Base-by-base conservation (phyloP, 208 protist species). In the Kentomonas sorsogonicus region DNA sequence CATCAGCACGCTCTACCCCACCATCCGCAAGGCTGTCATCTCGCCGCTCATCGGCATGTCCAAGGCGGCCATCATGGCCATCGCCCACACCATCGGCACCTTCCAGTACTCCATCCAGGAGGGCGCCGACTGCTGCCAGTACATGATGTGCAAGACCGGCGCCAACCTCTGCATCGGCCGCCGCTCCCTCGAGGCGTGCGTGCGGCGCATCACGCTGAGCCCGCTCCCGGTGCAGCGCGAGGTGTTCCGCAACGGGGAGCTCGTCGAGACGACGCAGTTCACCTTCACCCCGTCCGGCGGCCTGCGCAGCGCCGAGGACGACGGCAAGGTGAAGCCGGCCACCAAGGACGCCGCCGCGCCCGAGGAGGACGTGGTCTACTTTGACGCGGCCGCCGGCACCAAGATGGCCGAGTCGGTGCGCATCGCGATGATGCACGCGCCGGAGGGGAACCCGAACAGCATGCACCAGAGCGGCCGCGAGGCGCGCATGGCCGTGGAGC, bases 81-180 rank as follows among this genome's bases (percentile, higher is more conserved):
- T 77, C 45, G 82, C 82, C 7, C 66, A 77, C 18, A 72, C 67
- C 48, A 86, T 93, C 61, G 63, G 71, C 53, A 86, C 79, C 22
- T 93, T 80, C 47, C 78, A 77, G 45, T 54, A 77, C 47, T 86
- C 79, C 47, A 91, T 88, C 31, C 66, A 80, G 44, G 75, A 93
- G 60, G 86, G 83, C 39, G 82, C 76, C 18, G 86, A 93, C 72
- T 93, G 86, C 66, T 93, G 86, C 60, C 83, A 91, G 74, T 91
- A 91, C 76, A 87, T 91, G 79, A 88, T 88, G 79, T 91, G 83
- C 71, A 91, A 87, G 61, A 77, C 71, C 0, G 79, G 79, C 22
- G 83, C 83, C 23, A 91, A 91, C 54, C 74, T 91, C 39, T 67
- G 64, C 66, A 87, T 91, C 60, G 83, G 83, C 5, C 77, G 58